Evolutionary conservation across 1,284 basidiomycete species (phyloP), one percentile per base, ranked within the genome.

Genomic region (Sanguinoderma infundibulare): DNA sequence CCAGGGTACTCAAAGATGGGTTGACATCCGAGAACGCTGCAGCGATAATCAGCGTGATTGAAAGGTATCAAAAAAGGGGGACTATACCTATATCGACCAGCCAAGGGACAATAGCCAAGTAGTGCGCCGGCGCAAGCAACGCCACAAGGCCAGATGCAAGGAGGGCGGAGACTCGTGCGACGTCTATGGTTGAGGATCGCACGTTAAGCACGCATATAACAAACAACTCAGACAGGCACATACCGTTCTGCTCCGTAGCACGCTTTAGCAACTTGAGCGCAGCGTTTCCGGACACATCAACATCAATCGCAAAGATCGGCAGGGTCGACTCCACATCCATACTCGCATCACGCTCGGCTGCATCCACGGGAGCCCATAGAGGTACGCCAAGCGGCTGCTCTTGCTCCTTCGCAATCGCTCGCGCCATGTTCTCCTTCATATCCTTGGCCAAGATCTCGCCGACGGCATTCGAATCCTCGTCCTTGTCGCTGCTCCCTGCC

Each of bases 391-490:
- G 42, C 1, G 65, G 69, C 81, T 81, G 83, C 10, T 85, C 66
- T 20, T 75, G 70, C 49, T 83, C 71, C 5, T 81, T 83, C 4
- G 72, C 64, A 7, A 69, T 60, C 15, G 64, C 66, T 63, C 62
- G 36, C 62, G 49, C 74, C 69, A 62, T 69, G 66, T 67, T 71
- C 67, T 64, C 64, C 39, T 65, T 65, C 42, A 73, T 70, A 67
- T 85, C 77, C 5, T 68, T 71, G 54, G 71, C 68, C 53, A 84
- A 62, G 49, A 84, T 83, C 66, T 75, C 75, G 49, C 71, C 72
- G 17, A 84, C 76, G 9, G 75, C 76, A 57, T 81, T 75, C 6
- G 78, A 80, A 15, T 76, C 70, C 22, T 75, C 64, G 24, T 72
- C 67, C 9, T 64, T 64, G 22, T 61, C 55, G 28, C 52, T 55